These are phyloP conservation scores for Diplodia mutila DNA, from an alignment of 2,329 filamentous ascomycete species.

Conservation along the genomic window DNA sequence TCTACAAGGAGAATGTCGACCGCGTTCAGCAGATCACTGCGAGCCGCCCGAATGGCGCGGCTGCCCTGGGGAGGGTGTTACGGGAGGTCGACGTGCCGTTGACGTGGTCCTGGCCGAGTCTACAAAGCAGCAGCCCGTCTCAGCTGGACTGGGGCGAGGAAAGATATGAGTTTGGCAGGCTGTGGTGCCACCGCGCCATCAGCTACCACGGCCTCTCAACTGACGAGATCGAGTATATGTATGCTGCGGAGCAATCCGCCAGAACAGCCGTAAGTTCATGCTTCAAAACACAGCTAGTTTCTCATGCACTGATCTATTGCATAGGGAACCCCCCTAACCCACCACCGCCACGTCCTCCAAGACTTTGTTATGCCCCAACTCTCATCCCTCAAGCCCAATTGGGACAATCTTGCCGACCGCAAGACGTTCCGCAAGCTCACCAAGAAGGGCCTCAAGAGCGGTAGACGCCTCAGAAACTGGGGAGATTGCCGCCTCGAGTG, in stretches of 20 bases:
- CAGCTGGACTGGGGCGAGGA: constrained; percentile 34
- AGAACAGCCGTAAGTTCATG: constrained; percentile 33
- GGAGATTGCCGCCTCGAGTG: constrained; percentile 41
- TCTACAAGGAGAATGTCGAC: constrained; percentile 47
- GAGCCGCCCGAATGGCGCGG: constrained; percentile 56
- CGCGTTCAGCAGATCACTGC: constrained; percentile 52
- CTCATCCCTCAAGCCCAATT: constrained; percentile 31
- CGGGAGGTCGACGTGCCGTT: constrained; percentile 51
- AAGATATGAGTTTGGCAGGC: constrained; percentile 31
- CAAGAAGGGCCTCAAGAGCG: constrained; percentile 5
- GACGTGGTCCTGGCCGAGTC: constrained; percentile 53
- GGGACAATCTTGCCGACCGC: constrained; percentile 40
- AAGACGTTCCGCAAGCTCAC: constrained; percentile 6
- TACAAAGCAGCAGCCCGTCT: constrained; percentile 51
- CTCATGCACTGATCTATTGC: neutral
- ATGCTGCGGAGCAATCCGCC: constrained; percentile 51
- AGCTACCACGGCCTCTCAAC: constrained; percentile 55
- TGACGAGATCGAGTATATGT: constrained; percentile 48
- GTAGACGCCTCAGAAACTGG: constrained; percentile 25
- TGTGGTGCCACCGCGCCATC: constrained; percentile 56
- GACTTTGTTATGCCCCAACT: constrained; percentile 39
- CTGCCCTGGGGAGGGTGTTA: constrained; percentile 54
- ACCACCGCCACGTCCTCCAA: constrained; percentile 43
- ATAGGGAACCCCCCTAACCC: constrained; percentile 39
- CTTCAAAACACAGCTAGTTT: neutral